phyloP scores from a whole-genome alignment of 306 rosid genomes.

The Cucumis cinereus region DNA sequence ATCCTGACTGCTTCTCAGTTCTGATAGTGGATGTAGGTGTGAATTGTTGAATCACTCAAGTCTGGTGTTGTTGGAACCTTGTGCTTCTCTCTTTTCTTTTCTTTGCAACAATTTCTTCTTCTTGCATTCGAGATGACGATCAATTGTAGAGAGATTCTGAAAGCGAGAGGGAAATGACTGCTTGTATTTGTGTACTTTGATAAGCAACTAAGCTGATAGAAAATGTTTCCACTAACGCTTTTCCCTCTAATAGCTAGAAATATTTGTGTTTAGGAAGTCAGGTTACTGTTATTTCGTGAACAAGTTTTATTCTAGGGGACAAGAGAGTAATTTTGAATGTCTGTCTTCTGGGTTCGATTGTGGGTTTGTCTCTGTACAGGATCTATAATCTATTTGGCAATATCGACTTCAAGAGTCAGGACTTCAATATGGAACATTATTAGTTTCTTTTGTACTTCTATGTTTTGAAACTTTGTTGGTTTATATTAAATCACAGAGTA shows the following conservation, averaged over 20 bases:
- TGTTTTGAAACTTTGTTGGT: not conserved
- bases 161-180: not conserved
- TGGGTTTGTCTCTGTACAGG: not conserved
- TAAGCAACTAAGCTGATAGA: not conserved
- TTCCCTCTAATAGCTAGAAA: not conserved
- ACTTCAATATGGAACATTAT: not conserved
- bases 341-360: not conserved
- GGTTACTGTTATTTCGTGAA: not conserved
- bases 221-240: not conserved
- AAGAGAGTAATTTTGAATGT: not conserved
- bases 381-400: not conserved
- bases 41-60: not conserved
- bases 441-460: not conserved
- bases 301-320: not conserved
- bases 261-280: not conserved
- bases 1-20: not conserved
- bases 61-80: not conserved
- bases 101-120: not conserved
- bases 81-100: not conserved
- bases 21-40: not conserved
- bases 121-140: not conserved
- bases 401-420: not conserved
- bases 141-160: not conserved
- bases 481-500: not conserved
- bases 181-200: not conserved